Evolutionary conservation across 2,329 filamentous ascomycete genomes (phyloP), one percentile per base, ranked within the genome.

Genomic region (Phyllosticta citrichinensis): DNA sequence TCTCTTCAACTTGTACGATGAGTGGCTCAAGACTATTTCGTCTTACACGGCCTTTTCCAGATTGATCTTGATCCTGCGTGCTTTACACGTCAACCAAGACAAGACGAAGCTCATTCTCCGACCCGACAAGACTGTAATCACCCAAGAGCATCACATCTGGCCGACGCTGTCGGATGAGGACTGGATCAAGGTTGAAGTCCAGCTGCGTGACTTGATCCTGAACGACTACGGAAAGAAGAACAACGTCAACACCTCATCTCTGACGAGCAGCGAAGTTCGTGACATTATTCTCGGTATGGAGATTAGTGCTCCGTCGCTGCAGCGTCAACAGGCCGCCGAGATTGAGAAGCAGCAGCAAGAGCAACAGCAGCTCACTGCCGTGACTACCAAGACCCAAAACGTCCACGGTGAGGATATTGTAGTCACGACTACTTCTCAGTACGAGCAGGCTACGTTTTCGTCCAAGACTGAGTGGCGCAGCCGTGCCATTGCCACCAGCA

Each of bases 221-320:
- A 97, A 97, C 67, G 94, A 99, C 73, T 99, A 99, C 72, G 94
- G 94, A 71, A 99, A 97, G 84, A 99, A 99, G 83, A 99, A 99
- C 80, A 99, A 97, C 68, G 94, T 99, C 79, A 99, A 99, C 69
- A 93, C 94, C 12, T 95, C 95, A 17, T 96, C 91, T 73, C 81
- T 99, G 76, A 99, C 94, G 1, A 96, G 86, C 72, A 96, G 89
- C 69, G 94, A 99, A 83, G 94, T 99, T 57, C 87, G 94, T 68
- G 94, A 99, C 71, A 97, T 99, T 69, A 99, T 99, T 68, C 78
- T 99, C 65, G 94, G 94, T 82, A 99, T 99, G 95, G 95, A 99
- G 74, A 99, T 99, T 62, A 96, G 91, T 63, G 95, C 94, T 27
- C 94, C 94, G 24, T 97, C 93, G 1, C 88, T 99, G 86, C 94